phyloP scores from a whole-genome alignment of 768 basidiomycete genomes.

The Rhizopogon vinicolor region DNA sequence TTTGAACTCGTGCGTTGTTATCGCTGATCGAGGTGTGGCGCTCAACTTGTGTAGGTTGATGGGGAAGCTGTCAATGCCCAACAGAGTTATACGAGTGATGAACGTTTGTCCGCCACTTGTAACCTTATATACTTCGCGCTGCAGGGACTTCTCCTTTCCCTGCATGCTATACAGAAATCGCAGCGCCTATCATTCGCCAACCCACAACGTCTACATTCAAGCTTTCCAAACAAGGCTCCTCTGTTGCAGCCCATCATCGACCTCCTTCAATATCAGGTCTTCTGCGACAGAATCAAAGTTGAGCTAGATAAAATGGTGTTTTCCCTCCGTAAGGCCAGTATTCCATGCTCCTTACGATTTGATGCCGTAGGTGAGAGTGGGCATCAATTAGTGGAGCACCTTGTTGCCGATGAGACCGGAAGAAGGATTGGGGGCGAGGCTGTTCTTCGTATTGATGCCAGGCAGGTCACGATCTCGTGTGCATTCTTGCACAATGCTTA shows the following conservation, averaged over 20 bases:
- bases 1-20: conserved; percentile 63
- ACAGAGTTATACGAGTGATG: conserved; percentile 7
- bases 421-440: conserved; percentile 66
- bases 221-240: conserved; percentile 30
- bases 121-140: conserved; percentile 66
- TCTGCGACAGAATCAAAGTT: conserved; percentile 55
- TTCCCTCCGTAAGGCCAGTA: conserved; percentile 49
- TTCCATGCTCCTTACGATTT: conserved; percentile 53
- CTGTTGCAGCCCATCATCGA: conserved; percentile 76
- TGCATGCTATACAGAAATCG: conserved; percentile 47
- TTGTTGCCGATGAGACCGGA: conserved; percentile 36
- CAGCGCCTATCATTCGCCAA: conserved; percentile 30
- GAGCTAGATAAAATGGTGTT: conserved; percentile 50
- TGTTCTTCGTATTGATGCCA: conserved; percentile 62
- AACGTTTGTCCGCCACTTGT: conserved; percentile 36
- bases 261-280: conserved; percentile 72
- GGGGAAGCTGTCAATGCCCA: conserved; percentile 14
- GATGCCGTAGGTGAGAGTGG: conserved; percentile 68
- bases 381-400: conserved; percentile 42
- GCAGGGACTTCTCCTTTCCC: conserved; percentile 58
- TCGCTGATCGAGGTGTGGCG: conserved; percentile 17
- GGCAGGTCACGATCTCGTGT: conserved; percentile 32
- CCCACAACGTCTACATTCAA: conserved; percentile 15
- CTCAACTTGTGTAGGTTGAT: conserved; percentile 27
- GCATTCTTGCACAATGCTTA: background rate